These are phyloP conservation scores for Aaosphaeria arxii DNA, from an alignment of 2,329 filamentous ascomycete genomes.

Conservation along the genomic window DNA sequence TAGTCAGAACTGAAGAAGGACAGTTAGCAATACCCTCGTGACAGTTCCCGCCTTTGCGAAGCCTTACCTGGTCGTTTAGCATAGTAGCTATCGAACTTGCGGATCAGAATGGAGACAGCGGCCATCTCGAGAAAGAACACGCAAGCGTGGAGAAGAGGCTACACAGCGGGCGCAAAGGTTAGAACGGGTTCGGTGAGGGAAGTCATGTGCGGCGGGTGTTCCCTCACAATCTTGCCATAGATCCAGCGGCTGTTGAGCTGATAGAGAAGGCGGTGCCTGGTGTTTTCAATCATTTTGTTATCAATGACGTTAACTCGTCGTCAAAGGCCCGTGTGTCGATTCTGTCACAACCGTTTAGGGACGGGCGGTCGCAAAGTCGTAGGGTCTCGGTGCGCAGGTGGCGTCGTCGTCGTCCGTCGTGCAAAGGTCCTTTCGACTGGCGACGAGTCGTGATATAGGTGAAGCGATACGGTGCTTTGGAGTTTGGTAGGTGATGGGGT, in stretches of 20 bases:
- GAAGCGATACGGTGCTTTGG: no score
- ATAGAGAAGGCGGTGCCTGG: constrained; percentile 60
- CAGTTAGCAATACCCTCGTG: constrained; percentile 10
- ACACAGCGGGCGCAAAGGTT: constrained; percentile 9
- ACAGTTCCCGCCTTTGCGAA: background rate
- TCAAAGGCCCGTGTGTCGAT: constrained; percentile 11
- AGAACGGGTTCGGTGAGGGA: constrained; percentile 7
- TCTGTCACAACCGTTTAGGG: background rate
- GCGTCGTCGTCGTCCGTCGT: no score
- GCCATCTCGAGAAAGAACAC: constrained; percentile 87
- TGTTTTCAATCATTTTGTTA: constrained; percentile 35
- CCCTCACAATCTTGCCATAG: constrained; percentile 67
- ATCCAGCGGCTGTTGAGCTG: constrained; percentile 70
- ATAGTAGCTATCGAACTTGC: constrained; percentile 94
- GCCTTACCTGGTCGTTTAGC: constrained; percentile 74
- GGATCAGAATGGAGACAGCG: constrained; percentile 74
- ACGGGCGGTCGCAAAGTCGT: background rate
- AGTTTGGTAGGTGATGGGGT: no score
- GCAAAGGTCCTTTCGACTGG: no score
- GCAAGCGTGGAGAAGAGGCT: constrained; percentile 85
- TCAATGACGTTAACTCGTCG: constrained; percentile 28
- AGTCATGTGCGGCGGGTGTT: background rate
- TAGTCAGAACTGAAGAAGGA: constrained; percentile 71
- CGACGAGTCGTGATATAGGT: no score
- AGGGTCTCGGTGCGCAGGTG: background rate